A percentile compares a stretch with the other conserved stretches of the same genome.
These are phyloP conservation scores for Cystobasidium ongulense DNA, from an alignment of 768 basidiomycete species.

Conservation along the genomic window DNA sequence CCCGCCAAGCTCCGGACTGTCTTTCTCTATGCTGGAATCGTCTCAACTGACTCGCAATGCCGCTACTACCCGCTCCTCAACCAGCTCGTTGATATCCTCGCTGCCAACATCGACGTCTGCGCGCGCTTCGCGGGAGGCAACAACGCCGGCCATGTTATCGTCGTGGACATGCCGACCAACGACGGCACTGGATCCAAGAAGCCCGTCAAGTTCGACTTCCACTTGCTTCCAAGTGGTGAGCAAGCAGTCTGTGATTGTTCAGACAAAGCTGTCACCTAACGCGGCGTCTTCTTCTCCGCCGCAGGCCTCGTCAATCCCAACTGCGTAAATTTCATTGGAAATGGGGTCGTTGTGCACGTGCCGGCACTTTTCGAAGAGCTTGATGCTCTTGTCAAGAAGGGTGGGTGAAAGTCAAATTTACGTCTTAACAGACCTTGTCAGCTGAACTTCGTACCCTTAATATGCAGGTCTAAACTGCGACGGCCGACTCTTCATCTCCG, in stretches of 20 bases:
- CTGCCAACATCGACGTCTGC: constrained; percentile 80
- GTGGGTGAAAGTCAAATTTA: too few relatives aligned
- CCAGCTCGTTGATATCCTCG: constrained; percentile 87
- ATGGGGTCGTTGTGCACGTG: constrained; percentile 90
- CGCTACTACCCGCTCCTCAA: not conserved
- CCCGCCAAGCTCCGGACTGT: not conserved
- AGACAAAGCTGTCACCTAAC: not conserved
- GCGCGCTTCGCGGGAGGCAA: constrained; percentile 96
- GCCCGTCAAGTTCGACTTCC: constrained; percentile 81
- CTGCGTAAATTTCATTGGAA: constrained; percentile 80
- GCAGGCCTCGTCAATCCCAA: constrained; percentile 74
- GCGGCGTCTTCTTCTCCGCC: not conserved
- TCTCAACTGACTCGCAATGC: not conserved
- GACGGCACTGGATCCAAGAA: constrained; percentile 51
- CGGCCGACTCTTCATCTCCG: constrained; percentile 79
- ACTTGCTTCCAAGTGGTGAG: constrained; percentile 84
- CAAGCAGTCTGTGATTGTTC: not conserved
- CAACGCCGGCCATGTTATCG: constrained; percentile 97
- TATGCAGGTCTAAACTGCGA: constrained; percentile 85
- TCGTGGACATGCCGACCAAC: constrained; percentile 54
- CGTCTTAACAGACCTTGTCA: not conserved
- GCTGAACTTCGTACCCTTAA: constrained; percentile 20
- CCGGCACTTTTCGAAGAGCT: constrained; percentile 92
- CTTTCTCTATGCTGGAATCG: not conserved
- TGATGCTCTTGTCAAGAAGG: constrained; percentile 73